Evolutionary conservation across 2,329 filamentous ascomycete species (phyloP).

Genomic region (Botryosphaeria agaves): DNA sequence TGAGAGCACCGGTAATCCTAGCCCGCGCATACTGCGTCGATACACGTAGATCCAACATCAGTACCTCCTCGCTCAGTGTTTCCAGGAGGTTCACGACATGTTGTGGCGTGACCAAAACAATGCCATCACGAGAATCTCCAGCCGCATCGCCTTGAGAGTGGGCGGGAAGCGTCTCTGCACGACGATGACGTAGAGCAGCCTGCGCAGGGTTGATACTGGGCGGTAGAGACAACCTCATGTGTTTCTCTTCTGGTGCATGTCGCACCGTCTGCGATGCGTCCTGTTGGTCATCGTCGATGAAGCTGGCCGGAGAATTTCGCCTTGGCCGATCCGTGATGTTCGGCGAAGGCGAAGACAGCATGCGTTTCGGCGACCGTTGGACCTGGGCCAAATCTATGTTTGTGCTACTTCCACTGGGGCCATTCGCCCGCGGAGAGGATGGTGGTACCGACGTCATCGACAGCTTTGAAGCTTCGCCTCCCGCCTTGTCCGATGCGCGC

Average conservation of each 20-base stretch:
- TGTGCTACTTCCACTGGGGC: constrained; percentile 8
- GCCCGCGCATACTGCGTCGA: constrained; percentile 64
- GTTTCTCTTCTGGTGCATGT: background rate
- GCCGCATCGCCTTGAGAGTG: constrained; percentile 9
- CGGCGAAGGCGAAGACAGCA: constrained; percentile 26
- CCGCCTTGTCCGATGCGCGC: background rate
- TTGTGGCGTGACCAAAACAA: constrained; percentile 28
- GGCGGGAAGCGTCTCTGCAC: constrained; percentile 29
- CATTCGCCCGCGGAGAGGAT: constrained; percentile 2
- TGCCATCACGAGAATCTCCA: constrained; percentile 13
- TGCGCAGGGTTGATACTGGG: constrained; percentile 5
- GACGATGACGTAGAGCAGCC: constrained; percentile 10
- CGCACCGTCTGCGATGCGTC: background rate
- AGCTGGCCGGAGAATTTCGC: constrained; percentile 28
- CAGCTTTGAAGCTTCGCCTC: background rate
- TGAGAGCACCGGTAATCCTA: constrained; percentile 65
- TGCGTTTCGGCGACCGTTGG: constrained; percentile 27
- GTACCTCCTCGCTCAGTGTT: constrained; percentile 31
- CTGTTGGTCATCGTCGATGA: constrained; percentile 6
- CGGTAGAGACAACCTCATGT: constrained; percentile 4
- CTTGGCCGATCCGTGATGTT: constrained; percentile 24
- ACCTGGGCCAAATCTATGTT: constrained; percentile 11
- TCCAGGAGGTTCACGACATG: constrained; percentile 30
- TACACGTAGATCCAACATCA: constrained; percentile 75
- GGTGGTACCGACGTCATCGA: constrained; percentile 17